Percentiles rank a stretch among this genome's conserved stretches.
Conservation (phyloP, 1,284 basidiomycete species). For the Schizophyllum amplum region DNA sequence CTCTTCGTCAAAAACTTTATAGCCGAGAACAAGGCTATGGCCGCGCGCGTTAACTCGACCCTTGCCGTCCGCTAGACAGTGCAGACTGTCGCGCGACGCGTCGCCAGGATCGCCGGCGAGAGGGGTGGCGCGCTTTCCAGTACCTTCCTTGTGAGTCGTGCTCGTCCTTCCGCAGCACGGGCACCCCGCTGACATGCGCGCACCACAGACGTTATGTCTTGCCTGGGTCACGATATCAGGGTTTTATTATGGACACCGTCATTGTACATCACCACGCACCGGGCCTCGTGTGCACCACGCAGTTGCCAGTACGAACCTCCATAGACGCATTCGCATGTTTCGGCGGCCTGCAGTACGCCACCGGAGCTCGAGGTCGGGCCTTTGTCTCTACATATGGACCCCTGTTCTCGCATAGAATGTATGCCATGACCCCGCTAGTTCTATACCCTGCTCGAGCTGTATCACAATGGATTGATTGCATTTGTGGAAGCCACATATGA, state of each 20-base stretch:
- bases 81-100: background rate
- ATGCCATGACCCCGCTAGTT: background rate
- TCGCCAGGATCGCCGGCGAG: background rate
- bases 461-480: no score
- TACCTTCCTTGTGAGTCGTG: background rate
- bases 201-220: background rate
- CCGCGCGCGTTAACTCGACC: background rate
- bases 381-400: background rate
- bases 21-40: constrained; percentile 7
- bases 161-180: background rate
- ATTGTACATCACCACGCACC: background rate
- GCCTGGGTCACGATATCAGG: background rate
- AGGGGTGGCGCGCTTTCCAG: background rate
- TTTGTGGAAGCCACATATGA: no score
- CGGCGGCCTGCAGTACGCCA: background rate
- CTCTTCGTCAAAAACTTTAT: constrained; percentile 58
- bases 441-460: background rate
- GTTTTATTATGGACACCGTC: background rate
- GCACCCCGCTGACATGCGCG: background rate
- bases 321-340: background rate
- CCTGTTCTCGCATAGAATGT: background rate
- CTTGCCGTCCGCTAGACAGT: background rate
- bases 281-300: background rate
- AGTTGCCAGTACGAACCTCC: background rate
- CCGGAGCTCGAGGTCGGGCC: no score